Conservation (phyloP, 768 basidiomycete species). For the Imleria badia region DNA sequence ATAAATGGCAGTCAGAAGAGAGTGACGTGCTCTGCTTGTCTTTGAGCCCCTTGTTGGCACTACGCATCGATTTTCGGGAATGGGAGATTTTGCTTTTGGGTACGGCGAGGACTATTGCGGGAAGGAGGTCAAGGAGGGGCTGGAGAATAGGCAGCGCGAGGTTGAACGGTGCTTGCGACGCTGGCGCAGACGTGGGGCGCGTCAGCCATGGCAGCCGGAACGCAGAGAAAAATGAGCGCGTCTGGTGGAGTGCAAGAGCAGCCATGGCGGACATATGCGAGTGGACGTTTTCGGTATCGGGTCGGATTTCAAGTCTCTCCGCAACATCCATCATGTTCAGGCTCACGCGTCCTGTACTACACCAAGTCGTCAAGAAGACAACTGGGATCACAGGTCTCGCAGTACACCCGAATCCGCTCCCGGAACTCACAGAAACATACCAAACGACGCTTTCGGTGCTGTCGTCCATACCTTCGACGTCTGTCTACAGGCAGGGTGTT, state of each 20-base stretch:
- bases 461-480: slow-evolving; percentile 69
- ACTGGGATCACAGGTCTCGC: slow-evolving; percentile 85
- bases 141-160: slow-evolving; percentile 42
- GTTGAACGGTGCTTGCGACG: slow-evolving; percentile 30
- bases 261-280: slow-evolving; percentile 34
- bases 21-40: slow-evolving; percentile 76
- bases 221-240: slow-evolving; percentile 27
- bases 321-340: slow-evolving; percentile 61
- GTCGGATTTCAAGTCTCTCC: slow-evolving; percentile 11
- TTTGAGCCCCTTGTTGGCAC: slow-evolving; percentile 91
- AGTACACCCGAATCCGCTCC: slow-evolving; percentile 84
- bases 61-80: slow-evolving; percentile 92
- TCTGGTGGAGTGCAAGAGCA: slow-evolving; percentile 37
- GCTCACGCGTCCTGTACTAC: slow-evolving; percentile 68
- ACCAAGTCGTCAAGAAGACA: slow-evolving; percentile 64
- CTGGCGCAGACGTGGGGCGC: slow-evolving; percentile 14
- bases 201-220: slow-evolving; percentile 27
- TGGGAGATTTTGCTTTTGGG: slow-evolving; percentile 95
- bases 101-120: slow-evolving; percentile 85
- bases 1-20: neutral
- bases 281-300: neutral
- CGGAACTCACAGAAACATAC: slow-evolving; percentile 74
- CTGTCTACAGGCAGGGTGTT: slow-evolving; percentile 86
- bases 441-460: slow-evolving; percentile 71
- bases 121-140: slow-evolving; percentile 71